phyloP scores from a whole-genome alignment of 176 grass and related monocot species.

The Hordeum marinum region DNA sequence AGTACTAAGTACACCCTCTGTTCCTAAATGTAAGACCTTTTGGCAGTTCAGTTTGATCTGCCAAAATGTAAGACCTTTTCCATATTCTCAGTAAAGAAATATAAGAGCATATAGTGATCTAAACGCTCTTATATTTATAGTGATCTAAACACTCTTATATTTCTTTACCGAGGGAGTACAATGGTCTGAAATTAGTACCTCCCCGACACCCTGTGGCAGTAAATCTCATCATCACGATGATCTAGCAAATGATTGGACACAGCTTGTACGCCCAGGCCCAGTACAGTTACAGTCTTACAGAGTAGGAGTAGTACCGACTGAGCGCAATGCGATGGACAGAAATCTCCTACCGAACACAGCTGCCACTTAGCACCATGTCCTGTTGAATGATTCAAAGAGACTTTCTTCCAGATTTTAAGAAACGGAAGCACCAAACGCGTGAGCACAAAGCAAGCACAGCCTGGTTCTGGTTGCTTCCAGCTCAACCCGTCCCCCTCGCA shows the following conservation, averaged over 20 bases:
- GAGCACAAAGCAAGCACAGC: neutral
- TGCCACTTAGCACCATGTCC: neutral
- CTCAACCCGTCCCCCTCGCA: neutral
- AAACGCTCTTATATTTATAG: no score
- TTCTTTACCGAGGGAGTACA: neutral
- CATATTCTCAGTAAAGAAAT: no score
- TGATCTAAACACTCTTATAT: no score
- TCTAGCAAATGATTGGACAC: slow-evolving; percentile 17
- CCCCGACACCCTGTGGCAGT: slow-evolving; percentile 11
- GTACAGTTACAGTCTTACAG: neutral
- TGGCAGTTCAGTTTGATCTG: no score
- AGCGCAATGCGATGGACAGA: slow-evolving; percentile 12
- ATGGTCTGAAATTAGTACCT: slow-evolving; percentile 16
- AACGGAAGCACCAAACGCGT: slow-evolving; percentile 13
- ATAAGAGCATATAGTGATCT: no score
- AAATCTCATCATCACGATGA: neutral
- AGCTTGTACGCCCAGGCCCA: neutral
- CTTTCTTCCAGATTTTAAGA: neutral
- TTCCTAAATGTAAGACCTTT: no score
- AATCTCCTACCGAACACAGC: slow-evolving; percentile 16
- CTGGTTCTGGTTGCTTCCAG: neutral
- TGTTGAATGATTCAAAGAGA: neutral
- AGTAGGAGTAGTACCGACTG: neutral
- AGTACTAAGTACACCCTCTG: neutral
- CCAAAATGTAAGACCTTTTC: no score